Base-by-base conservation (phyloP, 805 yeast genomes). In the Candida namnaoensis region DNA sequence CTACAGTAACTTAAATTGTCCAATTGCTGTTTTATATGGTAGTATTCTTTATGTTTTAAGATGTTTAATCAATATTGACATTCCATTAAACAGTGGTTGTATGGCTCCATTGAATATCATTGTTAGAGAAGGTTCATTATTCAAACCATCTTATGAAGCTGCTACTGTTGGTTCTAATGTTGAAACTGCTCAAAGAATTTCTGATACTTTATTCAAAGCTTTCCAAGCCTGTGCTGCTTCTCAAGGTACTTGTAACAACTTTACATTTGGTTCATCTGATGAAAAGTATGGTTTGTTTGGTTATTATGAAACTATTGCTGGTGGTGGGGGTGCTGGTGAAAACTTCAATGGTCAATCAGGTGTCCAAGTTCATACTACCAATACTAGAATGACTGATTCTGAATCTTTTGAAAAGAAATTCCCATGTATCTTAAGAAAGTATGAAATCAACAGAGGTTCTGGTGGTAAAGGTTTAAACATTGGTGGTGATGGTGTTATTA, bases 321-420 rank as follows among this genome's bases (percentile, higher is more conserved):
- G 73, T 30, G 76, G 78, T 11, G 61, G 68, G 13, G 75, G 76
- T 37, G 76, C 76, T 10, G 81, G 81, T 0, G 75, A 80, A 0
- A 46, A 80, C 85, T 82, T 90, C 80, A 68, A 69, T 38, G 68
- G 71, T 24, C 69, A 70, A 10, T 65, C 71, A 10, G 77, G 63
- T 8, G 48, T 65, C 8, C 52, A 40, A 14, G 68, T 69, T 39
- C 74, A 71, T 46, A 68, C 72, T 19, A 71, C 75, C 32, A 71
- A 71, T 48, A 65, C 73, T 42, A 54, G 70, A 54, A 71, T 71
- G 47, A 72, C 78, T 4, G 78, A 72, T 47, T 65, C 72, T 2
- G 77, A 72, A 48, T 52, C 70, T 5, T 62, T 72, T 43, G 78
- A 72, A 49, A 65, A 66, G 45, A 50, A 76, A 35, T 71, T 70